phyloP scores from a whole-genome alignment of 2,329 filamentous ascomycete species.

The Fusarium beomiforme region DNA sequence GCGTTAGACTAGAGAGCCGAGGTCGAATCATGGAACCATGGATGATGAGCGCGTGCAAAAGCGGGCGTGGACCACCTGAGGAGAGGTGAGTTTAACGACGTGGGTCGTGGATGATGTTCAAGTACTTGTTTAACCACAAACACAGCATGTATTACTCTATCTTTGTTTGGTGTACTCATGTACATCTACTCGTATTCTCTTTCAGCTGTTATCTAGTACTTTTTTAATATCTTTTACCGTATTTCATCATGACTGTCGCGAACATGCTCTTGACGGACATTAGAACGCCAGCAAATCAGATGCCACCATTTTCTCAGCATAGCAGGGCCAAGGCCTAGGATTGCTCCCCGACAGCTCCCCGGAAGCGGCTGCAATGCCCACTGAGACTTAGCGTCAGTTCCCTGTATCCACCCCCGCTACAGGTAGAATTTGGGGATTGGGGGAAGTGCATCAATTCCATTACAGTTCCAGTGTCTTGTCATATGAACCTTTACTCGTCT shows the following conservation, averaged over 20 bases:
- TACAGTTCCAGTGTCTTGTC: not conserved
- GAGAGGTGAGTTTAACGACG: conserved; percentile 8
- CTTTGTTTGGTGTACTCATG: not conserved
- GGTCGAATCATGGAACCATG: conserved; percentile 30
- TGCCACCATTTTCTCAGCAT: conserved; percentile 43
- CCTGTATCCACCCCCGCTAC: conserved; percentile 37
- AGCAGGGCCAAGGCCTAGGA: conserved; percentile 6
- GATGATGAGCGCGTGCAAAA: conserved; percentile 29
- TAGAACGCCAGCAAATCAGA: conserved; percentile 38
- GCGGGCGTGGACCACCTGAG: conserved; percentile 1
- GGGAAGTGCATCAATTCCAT: not conserved
- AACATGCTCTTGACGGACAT: conserved; percentile 9
- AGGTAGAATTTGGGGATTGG: conserved; percentile 19
- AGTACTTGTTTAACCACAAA: not conserved
- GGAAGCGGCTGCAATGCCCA: conserved; percentile 34
- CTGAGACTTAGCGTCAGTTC: conserved; percentile 29
- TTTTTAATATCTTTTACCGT: not conserved
- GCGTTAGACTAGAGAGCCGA: conserved; percentile 33
- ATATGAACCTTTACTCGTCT: not conserved
- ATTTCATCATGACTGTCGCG: conserved; percentile 4
- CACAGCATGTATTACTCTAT: fast-evolving
- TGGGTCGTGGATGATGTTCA: not conserved
- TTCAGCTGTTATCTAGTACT: not conserved
- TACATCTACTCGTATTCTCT: not conserved
- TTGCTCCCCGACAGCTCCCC: conserved; percentile 34